Conservation (phyloP, 2,329 filamentous ascomycete genomes). For the Pseudomassariella vexata region DNA sequence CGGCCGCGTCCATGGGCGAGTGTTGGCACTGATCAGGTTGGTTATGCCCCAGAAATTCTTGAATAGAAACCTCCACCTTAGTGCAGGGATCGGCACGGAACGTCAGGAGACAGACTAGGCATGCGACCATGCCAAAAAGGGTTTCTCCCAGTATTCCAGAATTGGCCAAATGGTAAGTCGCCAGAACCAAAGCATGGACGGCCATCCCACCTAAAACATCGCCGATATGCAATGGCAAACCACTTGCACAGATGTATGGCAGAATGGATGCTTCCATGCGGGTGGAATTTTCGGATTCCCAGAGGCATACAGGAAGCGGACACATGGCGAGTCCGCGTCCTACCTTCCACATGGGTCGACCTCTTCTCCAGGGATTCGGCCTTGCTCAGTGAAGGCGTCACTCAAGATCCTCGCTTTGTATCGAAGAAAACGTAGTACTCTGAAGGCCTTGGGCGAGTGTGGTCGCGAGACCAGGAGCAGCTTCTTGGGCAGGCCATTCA, state of each 20-base stretch:
- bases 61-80: conserved; percentile 18
- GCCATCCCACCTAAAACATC: conserved; percentile 11
- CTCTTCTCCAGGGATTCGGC: conserved; percentile 30
- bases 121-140: conserved; percentile 31
- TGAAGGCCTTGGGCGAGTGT: too few species aligned
- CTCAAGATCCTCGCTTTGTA: conserved; percentile 19
- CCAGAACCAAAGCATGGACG: conserved; percentile 30
- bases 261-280: conserved; percentile 38
- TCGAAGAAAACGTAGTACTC: too few species aligned
- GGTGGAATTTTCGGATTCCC: conserved; percentile 23
- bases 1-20: too few species aligned
- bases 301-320: conserved; percentile 21
- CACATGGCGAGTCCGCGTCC: conserved; percentile 30
- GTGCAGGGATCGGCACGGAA: conserved; percentile 19
- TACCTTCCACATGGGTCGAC: conserved; percentile 36
- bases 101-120: conserved; percentile 25
- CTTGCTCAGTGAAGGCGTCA: conserved; percentile 14
- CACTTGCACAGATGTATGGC: conserved; percentile 32
- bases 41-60: too few species aligned
- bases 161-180: conserved; percentile 24
- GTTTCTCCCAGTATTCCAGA: conserved; percentile 26
- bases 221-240: conserved; percentile 28
- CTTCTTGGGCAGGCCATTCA: too few species aligned
- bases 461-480: too few species aligned
- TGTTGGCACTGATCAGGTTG: too few species aligned